A percentile compares a stretch with the other conserved stretches of the same genome.
Evolutionary conservation across 176 grass and related monocot species (phyloP).

Genomic region (Phoenix roebelenii): DNA sequence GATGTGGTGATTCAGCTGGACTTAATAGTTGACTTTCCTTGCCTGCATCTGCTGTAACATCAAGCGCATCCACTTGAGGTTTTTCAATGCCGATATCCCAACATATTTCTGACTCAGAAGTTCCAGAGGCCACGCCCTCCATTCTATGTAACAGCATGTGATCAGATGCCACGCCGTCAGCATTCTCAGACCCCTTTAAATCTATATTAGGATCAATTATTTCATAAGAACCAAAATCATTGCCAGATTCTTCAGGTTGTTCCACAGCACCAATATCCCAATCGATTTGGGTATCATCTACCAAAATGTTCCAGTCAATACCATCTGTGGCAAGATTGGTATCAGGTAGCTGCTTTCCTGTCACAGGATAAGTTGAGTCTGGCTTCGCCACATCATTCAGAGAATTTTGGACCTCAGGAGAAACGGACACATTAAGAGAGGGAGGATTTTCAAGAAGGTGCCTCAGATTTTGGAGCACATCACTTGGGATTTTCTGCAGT

Average conservation of each 20-base stretch:
- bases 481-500: slow-evolving; percentile 41
- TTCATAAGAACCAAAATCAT: slow-evolving; percentile 60
- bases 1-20: slow-evolving; percentile 31
- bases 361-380: slow-evolving; percentile 15
- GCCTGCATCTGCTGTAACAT: slow-evolving; percentile 25
- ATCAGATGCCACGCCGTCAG: slow-evolving; percentile 26
- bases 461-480: slow-evolving; percentile 53
- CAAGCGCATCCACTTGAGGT: slow-evolving; percentile 19
- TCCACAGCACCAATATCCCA: slow-evolving; percentile 80
- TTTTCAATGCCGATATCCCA: slow-evolving; percentile 63
- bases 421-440: slow-evolving; percentile 60
- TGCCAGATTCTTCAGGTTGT: slow-evolving; percentile 57
- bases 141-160: slow-evolving; percentile 27
- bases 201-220: slow-evolving; percentile 77
- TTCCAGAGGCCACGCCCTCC: slow-evolving; percentile 10
- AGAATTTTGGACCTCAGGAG: slow-evolving; percentile 52
- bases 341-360: slow-evolving; percentile 24
- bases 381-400: slow-evolving; percentile 29
- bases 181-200: slow-evolving; percentile 42
- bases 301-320: slow-evolving; percentile 91
- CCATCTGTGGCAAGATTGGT: slow-evolving; percentile 31
- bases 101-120: slow-evolving; percentile 55
- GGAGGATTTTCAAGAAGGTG: slow-evolving; percentile 55
- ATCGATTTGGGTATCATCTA: slow-evolving; percentile 73
- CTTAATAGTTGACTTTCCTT: slow-evolving; percentile 9